Base-by-base conservation (phyloP, 2,329 filamentous ascomycete genomes). In the Diaporthe amygdali region DNA sequence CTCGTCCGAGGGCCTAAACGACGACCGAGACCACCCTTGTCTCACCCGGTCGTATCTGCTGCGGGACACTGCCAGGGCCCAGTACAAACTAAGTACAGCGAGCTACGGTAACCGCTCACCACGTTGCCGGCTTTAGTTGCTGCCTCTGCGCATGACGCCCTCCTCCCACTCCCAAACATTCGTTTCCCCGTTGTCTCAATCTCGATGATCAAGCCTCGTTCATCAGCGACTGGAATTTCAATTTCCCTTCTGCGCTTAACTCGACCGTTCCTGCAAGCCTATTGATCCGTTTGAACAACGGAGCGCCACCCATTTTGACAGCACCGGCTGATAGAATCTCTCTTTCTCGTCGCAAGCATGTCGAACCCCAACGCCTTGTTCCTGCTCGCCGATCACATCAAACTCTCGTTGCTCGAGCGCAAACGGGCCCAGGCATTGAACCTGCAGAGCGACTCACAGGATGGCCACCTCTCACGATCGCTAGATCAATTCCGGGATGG, bases 371-470 rank as follows among this genome's bases (percentile, higher is more conserved):
- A 90, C 78, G 95, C 98, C 82, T 92, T 98, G 76, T 94, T 95
- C 81, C 92, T 98, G 68, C 90, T 98, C 71, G 94, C 95, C 78
- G 96, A 99, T 84, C 96, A 98, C 83, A 94, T 98, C 87, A 98
- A 98, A 84, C 90, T 98, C 73, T 97, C 95, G 17, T 88, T 99
- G 20, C 91, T 98, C 32, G 96, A 98, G 85, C 91, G 96, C 71
- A 92, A 97, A 83, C 92, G 96, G 71, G 94, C 95, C 61, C 90
- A 94, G 77, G 93, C 91, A 17, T 88, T 97, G 54, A 91, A 94
- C 76, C 89, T 97, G 69, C 90, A 94, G 71, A 90, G 90, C 64
- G 93, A 93, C 79, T 91, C 92, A 25, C 94, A 97, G 82, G 95
- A 98, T 83, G 92, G 93, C 49, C 93, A 97, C 81, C 95, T 98